Base-by-base conservation (phyloP, 768 basidiomycete genomes). In the Boletus sensibilis region DNA sequence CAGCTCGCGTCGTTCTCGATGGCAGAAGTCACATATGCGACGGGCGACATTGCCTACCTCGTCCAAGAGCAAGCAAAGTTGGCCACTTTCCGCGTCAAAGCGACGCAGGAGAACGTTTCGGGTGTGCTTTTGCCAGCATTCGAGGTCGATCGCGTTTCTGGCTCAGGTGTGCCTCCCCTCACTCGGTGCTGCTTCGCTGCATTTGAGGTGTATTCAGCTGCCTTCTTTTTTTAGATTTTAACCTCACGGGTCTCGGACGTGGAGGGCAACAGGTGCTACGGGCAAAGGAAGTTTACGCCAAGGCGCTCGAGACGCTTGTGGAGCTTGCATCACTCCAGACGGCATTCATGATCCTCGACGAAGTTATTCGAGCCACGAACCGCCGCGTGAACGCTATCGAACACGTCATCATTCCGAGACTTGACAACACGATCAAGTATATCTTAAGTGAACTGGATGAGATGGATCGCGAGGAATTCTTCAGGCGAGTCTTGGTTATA, bases 351-450 rank as follows among this genome's bases (percentile, higher is more conserved):
- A 98, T 98, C 63, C 84, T 99, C 37, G 97, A 99, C 74, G 97
- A 98, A 75, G 97, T 98, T 57, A 99, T 99, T 67, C 90, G 93
- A 45, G 94, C 95, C n/a, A 98, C 97, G 37, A 99, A 98, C 73
- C 90, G 97, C 50, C 87, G 97, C 60, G 97, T 99, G 39, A 99
- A 99, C 68, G 97, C 97, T 3, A 96, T 99, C 61, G 97, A 99
- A 66, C 94, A 99, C 70, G 87, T 99, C 61, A 79, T 99, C 64
- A 98, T 99, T 55, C 97, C 97, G 18, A 83, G 89, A 42, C 76
- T 99, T 48, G 96, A 98, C 44, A 98, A 98, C 73, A 98, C 97
- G 14, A 93, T 99, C 79, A 92, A 92, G 67, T 99, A 98, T 71
- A 98, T 99, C 70, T 81, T 94, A 67, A 96, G 94, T 55, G 97